Evolutionary conservation across 1,139 yeast genomes (phyloP), one percentile per base, ranked within the genome.

Genomic region (Scheffersomyces titani): DNA sequence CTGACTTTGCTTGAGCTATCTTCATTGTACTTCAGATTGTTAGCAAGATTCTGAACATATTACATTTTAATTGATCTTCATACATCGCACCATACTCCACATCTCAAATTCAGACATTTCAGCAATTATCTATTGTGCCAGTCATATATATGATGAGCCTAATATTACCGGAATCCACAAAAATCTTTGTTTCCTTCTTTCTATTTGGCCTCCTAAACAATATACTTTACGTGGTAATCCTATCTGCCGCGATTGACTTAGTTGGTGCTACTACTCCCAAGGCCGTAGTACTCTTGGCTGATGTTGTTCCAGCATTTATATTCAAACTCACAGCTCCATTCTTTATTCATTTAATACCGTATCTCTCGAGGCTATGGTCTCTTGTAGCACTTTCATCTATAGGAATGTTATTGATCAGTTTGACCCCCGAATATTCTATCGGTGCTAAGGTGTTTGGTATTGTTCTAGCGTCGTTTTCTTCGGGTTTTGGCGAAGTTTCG

Each of bases 401-500:
- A 1, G 98, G 98, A 0, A 93, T 94, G 97, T 65, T 87, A 2
- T 62, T 87, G 0, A 84, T 92, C 13, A 88, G 96, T 1, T 69
- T 80, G 22, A 73, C 74, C 11, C 47, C 66, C 3, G 44, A 71
- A 1, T 63, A 70, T 4, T 50, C 69, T 0, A 67, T 81, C 9
- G 45, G 58, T 0, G 52, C 76, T 21, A 83, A 85, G 55, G 71
- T 93, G 19, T 59, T 82, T 18, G 98, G 98, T 0, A 87, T 93
- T n/a, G 77, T 83, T 6, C 65, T 93, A 63, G 98, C 98, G 0
- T 90, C 97, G 0, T 66, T 86, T 5, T 88, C 97, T 18, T 88
- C 97, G 0, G 98, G 98, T 0, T 73, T 92, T 30, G 99, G 99
- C 0, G 99, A 94, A 68, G 78, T 90, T 19, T 90, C 97, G 0